Base-by-base conservation (phyloP, 1,139 yeast genomes). In the Eremothecium cymbalariae region DNA sequence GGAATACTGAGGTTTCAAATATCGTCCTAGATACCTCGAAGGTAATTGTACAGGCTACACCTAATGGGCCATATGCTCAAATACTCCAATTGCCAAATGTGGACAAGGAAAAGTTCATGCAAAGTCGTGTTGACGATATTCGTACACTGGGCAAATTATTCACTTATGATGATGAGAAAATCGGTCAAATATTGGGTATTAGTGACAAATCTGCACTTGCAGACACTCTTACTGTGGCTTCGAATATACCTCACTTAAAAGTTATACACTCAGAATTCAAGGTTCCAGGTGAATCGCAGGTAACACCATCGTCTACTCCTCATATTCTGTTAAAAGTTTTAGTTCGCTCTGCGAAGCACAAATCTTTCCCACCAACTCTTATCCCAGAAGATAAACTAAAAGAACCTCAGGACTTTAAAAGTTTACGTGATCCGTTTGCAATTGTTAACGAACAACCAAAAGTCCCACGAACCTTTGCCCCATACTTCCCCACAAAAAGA, bases 61-160 rank as follows among this genome's bases (percentile, higher is more conserved):
- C 78, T 36, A 56, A 67, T 13, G 55, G 65, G 13, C 72, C 74
- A 9, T 59, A 69, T 42, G 78, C 77, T 42, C 86, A 81, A 52
- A 65, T 79, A 37, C 66, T 81, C 44, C 98, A 90, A 64, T 68
- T 90, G 44, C 96, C 96, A 15, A 75, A 74, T 41, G 83, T 80
- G 29, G 68, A 74, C 40, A 48, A 62, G 4, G 58, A 65, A 9
- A 44, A 36, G 23, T 51, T 50, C 19, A 33, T 40, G 19, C 52
- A 55, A n/a, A 21, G 12, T 13, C 59, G 60, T 3, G 62, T 75
- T 19, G 68, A 65, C 38, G 58, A 61, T 3, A 64, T 79, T 31
- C 65, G 68, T 39, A 79, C 78, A 40, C 53, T 83, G 38, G 86
- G 90, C 36, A 81, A 80, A 53, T 62, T 83, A 33, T 67, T 80